Base-by-base conservation (phyloP, 371 early-diverging fungal species). In the Dichotomocladium elegans region DNA sequence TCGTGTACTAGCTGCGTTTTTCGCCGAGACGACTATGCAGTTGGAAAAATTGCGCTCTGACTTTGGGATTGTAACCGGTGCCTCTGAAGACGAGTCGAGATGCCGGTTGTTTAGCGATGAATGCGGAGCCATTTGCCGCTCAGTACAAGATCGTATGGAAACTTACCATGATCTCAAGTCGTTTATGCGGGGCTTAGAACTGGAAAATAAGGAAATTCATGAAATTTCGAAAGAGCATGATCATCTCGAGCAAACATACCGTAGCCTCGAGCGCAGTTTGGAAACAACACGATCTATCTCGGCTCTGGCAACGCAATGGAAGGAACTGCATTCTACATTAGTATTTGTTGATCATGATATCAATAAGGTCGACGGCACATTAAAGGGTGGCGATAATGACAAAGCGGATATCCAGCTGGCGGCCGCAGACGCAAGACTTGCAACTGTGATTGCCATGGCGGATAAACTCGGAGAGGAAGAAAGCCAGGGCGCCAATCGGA, bases 291-390 rank as follows among this genome's bases (percentile, higher is more conserved):
- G 43, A 35, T 14, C 25, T 1, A 35, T 31, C 14, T 34, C 17
- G 19, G 49, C 31, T 17, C 29, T 26, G 15, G 33, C 41, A 12
- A 27, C 27, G 11, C 56, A 55, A 2, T 55, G 56, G 56, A 11
- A 22, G 15, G 56, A 55, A 12, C 22, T 54, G 24, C 55, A 54
- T 40, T 19, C 28, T 6, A 54, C 33, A 40, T 40, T 54, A 29
- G 15, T 34, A 11, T 24, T 26, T n/a, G 45, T 54, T 11, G 26
- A 40, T 14, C 26, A 12, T 14, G 34, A 15, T 7, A 19, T 22
- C 3, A 17, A 0, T 1, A 15, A 34, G 22, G 14, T 24, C 6
- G 34, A 48, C 34, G 24, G 15, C 33, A 37, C 21, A 21, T n/a
- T n/a, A n/a, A n/a, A n/a, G n/a, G 11, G 11, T 9, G 4, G n/a